Evolutionary conservation across 2,329 filamentous ascomycete species (phyloP).

Genomic region (Talaromyces piceae): DNA sequence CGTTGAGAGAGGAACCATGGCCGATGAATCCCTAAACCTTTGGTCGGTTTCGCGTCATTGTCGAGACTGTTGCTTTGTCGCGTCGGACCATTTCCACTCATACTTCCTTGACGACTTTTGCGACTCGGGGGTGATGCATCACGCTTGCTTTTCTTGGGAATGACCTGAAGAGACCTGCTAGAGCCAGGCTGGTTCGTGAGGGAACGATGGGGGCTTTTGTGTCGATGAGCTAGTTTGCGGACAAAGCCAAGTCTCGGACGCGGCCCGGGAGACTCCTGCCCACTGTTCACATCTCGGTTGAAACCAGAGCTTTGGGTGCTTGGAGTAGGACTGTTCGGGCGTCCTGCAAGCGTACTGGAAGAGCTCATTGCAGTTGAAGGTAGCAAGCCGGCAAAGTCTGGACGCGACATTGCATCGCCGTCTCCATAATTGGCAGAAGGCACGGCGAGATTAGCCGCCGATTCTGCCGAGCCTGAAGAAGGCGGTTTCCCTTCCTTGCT

Average conservation of each 20-base stretch:
- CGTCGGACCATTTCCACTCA: conserved; percentile 22
- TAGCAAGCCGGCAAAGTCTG: conserved; percentile 35
- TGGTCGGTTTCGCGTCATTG: conserved; percentile 28
- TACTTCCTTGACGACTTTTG: conserved; percentile 28
- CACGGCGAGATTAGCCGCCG: conserved; percentile 39
- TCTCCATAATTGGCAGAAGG: conserved; percentile 70
- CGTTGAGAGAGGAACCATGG: neutral
- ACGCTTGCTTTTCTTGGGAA: conserved; percentile 21
- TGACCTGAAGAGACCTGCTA: conserved; percentile 22
- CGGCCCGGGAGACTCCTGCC: conserved; percentile 33
- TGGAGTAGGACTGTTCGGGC: conserved; percentile 75
- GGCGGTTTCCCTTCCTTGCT: conserved; percentile 53
- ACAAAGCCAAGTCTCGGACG: conserved; percentile 42
- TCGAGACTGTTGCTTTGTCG: conserved; percentile 24
- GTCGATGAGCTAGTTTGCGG: conserved; percentile 33
- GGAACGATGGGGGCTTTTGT: conserved; percentile 37
- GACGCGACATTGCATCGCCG: conserved; percentile 49
- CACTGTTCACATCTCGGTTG: conserved; percentile 30
- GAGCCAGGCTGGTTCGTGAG: conserved; percentile 25
- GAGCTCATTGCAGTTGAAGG: conserved; percentile 14
- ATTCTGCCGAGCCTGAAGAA: conserved; percentile 22
- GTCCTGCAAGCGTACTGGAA: conserved; percentile 41
- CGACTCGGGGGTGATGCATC: conserved; percentile 27
- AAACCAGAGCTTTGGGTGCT: conserved; percentile 59
- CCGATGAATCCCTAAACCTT: conserved; percentile 23